Conservation (phyloP, 345 rosid genomes). For the Salix viminalis region DNA sequence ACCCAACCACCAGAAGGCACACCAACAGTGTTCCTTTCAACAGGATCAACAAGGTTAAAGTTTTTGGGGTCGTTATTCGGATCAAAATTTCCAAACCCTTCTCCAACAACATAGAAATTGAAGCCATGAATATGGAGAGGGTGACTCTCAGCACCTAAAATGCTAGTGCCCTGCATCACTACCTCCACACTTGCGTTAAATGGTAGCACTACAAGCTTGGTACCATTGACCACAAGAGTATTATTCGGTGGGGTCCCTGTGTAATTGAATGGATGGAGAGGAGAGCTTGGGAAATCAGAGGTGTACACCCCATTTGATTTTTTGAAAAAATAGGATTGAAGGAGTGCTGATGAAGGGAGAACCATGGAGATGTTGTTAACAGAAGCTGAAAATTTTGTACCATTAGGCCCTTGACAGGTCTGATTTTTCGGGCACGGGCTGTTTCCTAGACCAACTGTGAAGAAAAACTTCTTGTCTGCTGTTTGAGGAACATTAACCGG, state of each 20-base stretch:
- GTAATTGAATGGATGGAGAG: conserved; percentile 55
- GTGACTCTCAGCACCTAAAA: conserved; percentile 68
- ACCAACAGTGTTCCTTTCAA: conserved; percentile 58
- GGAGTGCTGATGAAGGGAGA: conserved; percentile 47
- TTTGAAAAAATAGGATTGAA: conserved; percentile 49
- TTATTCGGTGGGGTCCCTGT: conserved; percentile 71
- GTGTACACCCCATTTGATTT: conserved; percentile 48
- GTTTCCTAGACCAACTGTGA: conserved; percentile 62
- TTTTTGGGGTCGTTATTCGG: conserved; percentile 46
- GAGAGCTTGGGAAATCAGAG: conserved; percentile 51
- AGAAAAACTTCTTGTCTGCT: conserved; percentile 40
- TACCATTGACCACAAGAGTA: conserved; percentile 48
- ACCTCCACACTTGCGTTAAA: conserved; percentile 64
- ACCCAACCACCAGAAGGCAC: conserved; percentile 78
- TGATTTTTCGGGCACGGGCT: conserved; percentile 59
- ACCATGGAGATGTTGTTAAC: conserved; percentile 59
- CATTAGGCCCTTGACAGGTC: conserved; percentile 73
- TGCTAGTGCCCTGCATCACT: conserved; percentile 75
- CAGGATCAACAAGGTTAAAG: conserved; percentile 69
- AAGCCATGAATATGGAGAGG: conserved; percentile 77
- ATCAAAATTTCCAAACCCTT: conserved; percentile 72
- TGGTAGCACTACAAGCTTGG: conserved; percentile 50
- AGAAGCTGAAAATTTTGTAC: conserved; percentile 60
- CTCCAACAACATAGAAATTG: conserved; percentile 69
- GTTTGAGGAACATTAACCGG: conserved; percentile 59